Conservation (phyloP, 1,284 basidiomycete genomes). For the Tylopilus orsonianus region DNA sequence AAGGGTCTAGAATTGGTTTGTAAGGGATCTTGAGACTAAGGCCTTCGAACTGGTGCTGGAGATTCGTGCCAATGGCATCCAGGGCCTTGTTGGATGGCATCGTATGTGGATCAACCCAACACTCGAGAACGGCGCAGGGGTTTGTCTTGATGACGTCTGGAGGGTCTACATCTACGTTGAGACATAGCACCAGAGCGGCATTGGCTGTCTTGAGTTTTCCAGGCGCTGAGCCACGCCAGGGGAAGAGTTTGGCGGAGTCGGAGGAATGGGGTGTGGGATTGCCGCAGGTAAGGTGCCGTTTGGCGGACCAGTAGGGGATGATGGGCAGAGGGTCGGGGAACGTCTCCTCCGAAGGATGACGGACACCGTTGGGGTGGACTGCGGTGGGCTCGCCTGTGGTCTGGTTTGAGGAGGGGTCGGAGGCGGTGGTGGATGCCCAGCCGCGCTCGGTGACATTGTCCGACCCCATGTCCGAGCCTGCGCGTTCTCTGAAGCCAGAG, state of each 20-base stretch:
- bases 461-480: slow-evolving; percentile 42
- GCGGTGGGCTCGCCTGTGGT: slow-evolving; percentile 27
- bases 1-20: slow-evolving; percentile 92
- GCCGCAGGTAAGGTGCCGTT: slow-evolving; percentile 85
- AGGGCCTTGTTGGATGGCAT: slow-evolving; percentile 87
- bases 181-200: slow-evolving; percentile 91
- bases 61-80: slow-evolving; percentile 86
- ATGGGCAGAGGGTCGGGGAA: slow-evolving; percentile 56
- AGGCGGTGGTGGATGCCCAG: slow-evolving; percentile 41
- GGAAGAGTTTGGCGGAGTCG: slow-evolving; percentile 62
- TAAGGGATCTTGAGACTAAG: slow-evolving; percentile 89
- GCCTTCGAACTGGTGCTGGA: slow-evolving; percentile 96
- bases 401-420: slow-evolving; percentile 44
- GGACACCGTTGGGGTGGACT: slow-evolving; percentile 30
- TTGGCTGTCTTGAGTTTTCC: slow-evolving; percentile 89
- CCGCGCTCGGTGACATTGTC: slow-evolving; percentile 45
- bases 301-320: slow-evolving; percentile 78
- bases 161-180: slow-evolving; percentile 97
- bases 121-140: slow-evolving; percentile 93
- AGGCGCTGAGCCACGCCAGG: slow-evolving; percentile 78
- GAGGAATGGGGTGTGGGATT: slow-evolving; percentile 72
- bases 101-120: slow-evolving; percentile 95
- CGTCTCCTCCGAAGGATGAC: slow-evolving; percentile 40
- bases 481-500: slow-evolving; percentile 28
- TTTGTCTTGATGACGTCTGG: slow-evolving; percentile 97